These are phyloP conservation scores for Melanopsichium pennsylvanicum DNA, from an alignment of 1,284 basidiomycete species.

Conservation along the genomic window DNA sequence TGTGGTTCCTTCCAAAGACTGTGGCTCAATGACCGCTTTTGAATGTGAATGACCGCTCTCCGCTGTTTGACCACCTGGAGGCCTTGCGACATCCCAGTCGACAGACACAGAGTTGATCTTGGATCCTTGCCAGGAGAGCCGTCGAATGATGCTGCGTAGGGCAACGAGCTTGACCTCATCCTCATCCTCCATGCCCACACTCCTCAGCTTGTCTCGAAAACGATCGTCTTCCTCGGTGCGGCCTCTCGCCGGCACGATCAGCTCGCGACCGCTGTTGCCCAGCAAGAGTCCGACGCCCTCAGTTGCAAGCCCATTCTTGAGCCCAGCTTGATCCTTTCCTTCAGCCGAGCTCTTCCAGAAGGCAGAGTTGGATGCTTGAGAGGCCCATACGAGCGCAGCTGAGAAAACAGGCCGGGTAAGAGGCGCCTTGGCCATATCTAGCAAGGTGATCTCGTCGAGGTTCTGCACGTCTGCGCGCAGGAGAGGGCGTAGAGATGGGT, in stretches of 20 bases:
- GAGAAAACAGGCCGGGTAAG: conserved; percentile 79
- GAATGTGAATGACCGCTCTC: conserved; percentile 13
- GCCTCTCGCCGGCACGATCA: conserved; percentile 23
- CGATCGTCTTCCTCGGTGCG: conserved; percentile 74
- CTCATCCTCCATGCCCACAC: conserved; percentile 78
- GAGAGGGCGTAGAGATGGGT: conserved; percentile 85
- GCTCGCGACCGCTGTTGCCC: conserved; percentile 26
- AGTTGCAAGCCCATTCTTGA: conserved; percentile 43
- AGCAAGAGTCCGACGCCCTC: conserved; percentile 54
- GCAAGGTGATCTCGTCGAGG: conserved; percentile 77
- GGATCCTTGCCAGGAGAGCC: conserved; percentile 59
- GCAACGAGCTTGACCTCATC: conserved; percentile 84
- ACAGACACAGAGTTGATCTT: conserved; percentile 10
- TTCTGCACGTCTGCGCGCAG: conserved; percentile 83
- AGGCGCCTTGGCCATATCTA: conserved; percentile 78
- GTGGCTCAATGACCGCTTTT: conserved; percentile 70
- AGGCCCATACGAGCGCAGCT: conserved; percentile 86
- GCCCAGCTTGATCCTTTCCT: conserved; percentile 29
- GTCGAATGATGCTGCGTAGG: conserved; percentile 82
- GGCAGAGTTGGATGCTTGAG: conserved; percentile 67
- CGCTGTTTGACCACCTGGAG: neutral
- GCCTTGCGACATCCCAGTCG: conserved; percentile 17
- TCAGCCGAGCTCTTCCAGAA: conserved; percentile 54
- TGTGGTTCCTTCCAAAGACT: conserved; percentile 80
- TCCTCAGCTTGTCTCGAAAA: conserved; percentile 77